Conservation (phyloP, 1,139 yeast species). For the Tardiomyces depauwii region DNA sequence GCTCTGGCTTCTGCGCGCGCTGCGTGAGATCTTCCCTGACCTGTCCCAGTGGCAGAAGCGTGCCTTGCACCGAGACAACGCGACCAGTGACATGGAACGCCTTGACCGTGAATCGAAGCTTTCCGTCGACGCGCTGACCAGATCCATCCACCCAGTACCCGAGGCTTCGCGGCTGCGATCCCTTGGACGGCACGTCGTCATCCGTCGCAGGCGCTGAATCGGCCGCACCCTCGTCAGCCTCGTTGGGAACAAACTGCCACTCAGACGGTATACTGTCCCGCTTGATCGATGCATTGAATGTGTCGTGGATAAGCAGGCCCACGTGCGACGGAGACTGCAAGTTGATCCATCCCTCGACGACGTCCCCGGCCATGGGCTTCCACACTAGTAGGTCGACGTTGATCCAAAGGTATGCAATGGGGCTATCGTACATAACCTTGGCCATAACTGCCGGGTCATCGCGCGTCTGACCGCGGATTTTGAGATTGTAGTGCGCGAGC, state of each 20-base stretch:
- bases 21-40: background rate
- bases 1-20: background rate
- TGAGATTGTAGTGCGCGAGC: constrained; percentile 60
- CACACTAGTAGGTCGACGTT: constrained; percentile 76
- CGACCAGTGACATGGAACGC: constrained; percentile 68
- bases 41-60: constrained; percentile 31
- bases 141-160: constrained; percentile 82
- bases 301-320: constrained; percentile 82
- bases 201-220: constrained; percentile 25
- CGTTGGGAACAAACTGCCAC: constrained; percentile 78
- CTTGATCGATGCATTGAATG: constrained; percentile 88
- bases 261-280: constrained; percentile 68
- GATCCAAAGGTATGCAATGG: constrained; percentile 83
- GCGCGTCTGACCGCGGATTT: constrained; percentile 28
- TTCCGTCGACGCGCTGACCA: constrained; percentile 70
- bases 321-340: constrained; percentile 94
- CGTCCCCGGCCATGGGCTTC: constrained; percentile 81
- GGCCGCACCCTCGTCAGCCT: constrained; percentile 33
- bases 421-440: constrained; percentile 66
- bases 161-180: constrained; percentile 36
- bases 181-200: constrained; percentile 23
- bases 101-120: constrained; percentile 61
- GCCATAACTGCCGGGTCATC: constrained; percentile 38
- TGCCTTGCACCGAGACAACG: constrained; percentile 78
- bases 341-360: constrained; percentile 74